Evolutionary conservation across 257 asterid species (phyloP).

Genomic region (Capsicum baccatum): DNA sequence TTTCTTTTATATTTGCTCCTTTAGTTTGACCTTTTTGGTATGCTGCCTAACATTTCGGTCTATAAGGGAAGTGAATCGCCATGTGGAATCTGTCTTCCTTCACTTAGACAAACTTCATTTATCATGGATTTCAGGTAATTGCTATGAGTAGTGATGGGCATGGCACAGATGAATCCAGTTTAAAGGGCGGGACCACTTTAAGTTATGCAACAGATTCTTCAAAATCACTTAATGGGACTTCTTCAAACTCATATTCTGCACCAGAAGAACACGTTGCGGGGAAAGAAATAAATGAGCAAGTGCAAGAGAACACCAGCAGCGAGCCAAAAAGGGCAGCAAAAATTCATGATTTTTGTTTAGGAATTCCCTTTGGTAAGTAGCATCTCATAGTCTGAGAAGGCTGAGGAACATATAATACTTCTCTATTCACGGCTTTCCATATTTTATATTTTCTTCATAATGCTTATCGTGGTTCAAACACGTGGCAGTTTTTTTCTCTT

Average conservation of each 20-base stretch:
- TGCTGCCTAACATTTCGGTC: background rate
- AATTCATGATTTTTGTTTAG: slow-evolving; percentile 93
- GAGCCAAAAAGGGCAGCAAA: slow-evolving; percentile 69
- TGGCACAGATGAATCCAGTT: slow-evolving; percentile 45
- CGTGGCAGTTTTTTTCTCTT: background rate
- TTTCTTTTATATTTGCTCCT: background rate
- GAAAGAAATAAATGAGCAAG: slow-evolving; percentile 45
- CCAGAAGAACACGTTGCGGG: slow-evolving; percentile 40
- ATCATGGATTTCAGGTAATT: slow-evolving; percentile 47
- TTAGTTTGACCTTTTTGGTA: background rate
- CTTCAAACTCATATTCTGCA: slow-evolving; percentile 44
- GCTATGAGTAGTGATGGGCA: slow-evolving; percentile 55
- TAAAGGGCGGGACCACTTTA: slow-evolving; percentile 45
- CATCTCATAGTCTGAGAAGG: background rate
- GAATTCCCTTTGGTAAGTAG: slow-evolving; percentile 90
- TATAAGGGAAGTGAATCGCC: background rate
- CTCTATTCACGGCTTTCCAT: background rate
- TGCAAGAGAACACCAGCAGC: slow-evolving; percentile 43
- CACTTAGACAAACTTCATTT: slow-evolving; percentile 33
- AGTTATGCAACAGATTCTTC: slow-evolving; percentile 57
- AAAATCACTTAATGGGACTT: slow-evolving; percentile 51
- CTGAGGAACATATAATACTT: background rate
- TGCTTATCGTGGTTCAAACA: background rate
- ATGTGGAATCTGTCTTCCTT: background rate
- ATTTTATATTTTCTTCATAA: background rate